phyloP scores from a whole-genome alignment of 805 yeast species.

The Priceomyces carsonii region DNA sequence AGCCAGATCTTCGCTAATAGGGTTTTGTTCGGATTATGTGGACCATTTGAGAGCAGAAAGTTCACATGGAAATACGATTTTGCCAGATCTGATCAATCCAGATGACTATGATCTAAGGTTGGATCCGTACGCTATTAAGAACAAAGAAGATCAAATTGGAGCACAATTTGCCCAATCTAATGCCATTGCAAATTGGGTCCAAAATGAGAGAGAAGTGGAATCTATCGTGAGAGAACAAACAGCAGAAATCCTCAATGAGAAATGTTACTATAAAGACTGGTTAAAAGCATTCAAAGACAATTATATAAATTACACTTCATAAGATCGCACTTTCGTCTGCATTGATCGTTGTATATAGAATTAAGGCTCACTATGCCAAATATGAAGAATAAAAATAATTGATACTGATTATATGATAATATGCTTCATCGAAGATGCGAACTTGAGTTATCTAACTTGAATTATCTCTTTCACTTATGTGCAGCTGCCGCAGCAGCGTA shows the following conservation, averaged over 20 bases:
- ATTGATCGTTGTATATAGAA: too few species aligned
- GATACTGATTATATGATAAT: too few species aligned
- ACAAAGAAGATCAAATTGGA: slow-evolving; percentile 20
- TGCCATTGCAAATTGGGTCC: slow-evolving; percentile 35
- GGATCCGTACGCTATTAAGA: slow-evolving; percentile 40
- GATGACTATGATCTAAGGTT: slow-evolving; percentile 29
- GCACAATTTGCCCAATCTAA: slow-evolving; percentile 26
- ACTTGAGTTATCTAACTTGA: too few species aligned
- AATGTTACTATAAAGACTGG: slow-evolving; percentile 41
- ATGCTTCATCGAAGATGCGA: too few species aligned
- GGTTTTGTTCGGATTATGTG: slow-evolving; percentile 32
- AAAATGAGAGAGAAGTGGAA: slow-evolving; percentile 36
- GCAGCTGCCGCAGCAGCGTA: slow-evolving; percentile 51
- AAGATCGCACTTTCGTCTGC: too few species aligned
- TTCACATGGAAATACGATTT: not conserved
- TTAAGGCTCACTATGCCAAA: too few species aligned
- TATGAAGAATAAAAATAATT: too few species aligned
- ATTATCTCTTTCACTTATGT: too few species aligned
- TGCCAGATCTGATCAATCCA: slow-evolving; percentile 1
- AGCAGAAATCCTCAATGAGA: slow-evolving; percentile 30
- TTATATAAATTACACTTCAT: too few species aligned
- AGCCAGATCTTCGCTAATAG: slow-evolving; percentile 27
- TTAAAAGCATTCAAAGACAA: slow-evolving; percentile 23
- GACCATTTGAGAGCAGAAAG: slow-evolving; percentile 19
- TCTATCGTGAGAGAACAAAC: slow-evolving; percentile 34